phyloP scores from a whole-genome alignment of 1,139 yeast species.

The Hemisphaericaspora lyxosophila region DNA sequence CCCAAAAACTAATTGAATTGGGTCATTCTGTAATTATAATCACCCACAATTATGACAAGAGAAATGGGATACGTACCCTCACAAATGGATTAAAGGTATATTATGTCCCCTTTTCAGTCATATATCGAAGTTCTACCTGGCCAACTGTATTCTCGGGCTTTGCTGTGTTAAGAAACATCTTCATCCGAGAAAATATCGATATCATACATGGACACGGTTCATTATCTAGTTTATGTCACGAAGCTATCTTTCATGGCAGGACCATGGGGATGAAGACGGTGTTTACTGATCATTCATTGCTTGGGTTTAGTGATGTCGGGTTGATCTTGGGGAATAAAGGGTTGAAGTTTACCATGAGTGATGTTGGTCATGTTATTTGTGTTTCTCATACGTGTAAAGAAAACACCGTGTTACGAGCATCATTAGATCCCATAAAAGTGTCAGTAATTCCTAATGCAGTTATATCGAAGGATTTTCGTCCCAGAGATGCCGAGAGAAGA shows the following conservation, averaged over 20 bases:
- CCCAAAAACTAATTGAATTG: slow-evolving; percentile 72
- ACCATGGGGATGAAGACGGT: slow-evolving; percentile 92
- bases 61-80: slow-evolving; percentile 77
- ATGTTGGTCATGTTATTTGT: slow-evolving; percentile 89
- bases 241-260: slow-evolving; percentile 84
- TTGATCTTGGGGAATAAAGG: slow-evolving; percentile 85
- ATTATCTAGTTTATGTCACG: slow-evolving; percentile 81
- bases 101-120: slow-evolving; percentile 78
- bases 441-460: slow-evolving; percentile 98
- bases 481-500: slow-evolving; percentile 33
- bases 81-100: slow-evolving; percentile 93
- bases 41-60: slow-evolving; percentile 82
- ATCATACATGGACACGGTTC: slow-evolving; percentile 97
- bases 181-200: slow-evolving; percentile 80
- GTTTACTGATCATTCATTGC: slow-evolving; percentile 92
- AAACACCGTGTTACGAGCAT: slow-evolving; percentile 86
- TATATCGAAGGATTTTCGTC: slow-evolving; percentile 76
- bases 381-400: slow-evolving; percentile 97
- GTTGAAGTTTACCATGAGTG: slow-evolving; percentile 78
- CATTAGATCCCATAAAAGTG: slow-evolving; percentile 72
- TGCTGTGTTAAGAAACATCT: slow-evolving; percentile 80
- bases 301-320: slow-evolving; percentile 87
- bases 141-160: slow-evolving; percentile 90
- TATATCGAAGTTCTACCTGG: slow-evolving; percentile 79
- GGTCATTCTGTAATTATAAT: slow-evolving; percentile 93